These are phyloP conservation scores for Exophiala spinifera DNA, from an alignment of 2,329 filamentous ascomycete genomes.

Conservation along the genomic window DNA sequence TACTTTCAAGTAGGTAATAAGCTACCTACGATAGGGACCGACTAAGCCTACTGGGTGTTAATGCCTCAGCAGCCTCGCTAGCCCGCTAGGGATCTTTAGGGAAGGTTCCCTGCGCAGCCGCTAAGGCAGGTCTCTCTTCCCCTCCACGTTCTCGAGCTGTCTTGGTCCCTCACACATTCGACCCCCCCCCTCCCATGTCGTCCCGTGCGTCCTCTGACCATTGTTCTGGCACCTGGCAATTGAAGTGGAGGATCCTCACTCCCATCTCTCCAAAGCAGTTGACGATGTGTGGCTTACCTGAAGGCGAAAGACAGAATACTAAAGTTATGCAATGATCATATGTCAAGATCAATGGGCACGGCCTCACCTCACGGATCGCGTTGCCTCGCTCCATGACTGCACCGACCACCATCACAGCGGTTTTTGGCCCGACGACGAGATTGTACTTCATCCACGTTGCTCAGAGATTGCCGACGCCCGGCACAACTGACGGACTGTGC, in stretches of 20 bases:
- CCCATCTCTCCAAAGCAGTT: not conserved
- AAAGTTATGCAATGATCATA: not conserved
- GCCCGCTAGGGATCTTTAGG: too few relatives aligned
- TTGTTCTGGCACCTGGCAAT: not conserved
- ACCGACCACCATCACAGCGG: not conserved
- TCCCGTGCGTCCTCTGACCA: too few relatives aligned
- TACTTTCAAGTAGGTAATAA: too few relatives aligned
- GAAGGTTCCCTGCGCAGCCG: too few relatives aligned
- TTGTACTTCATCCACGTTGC: constrained; percentile 9
- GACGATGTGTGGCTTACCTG: not conserved
- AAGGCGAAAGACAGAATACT: not conserved
- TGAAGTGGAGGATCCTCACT: not conserved
- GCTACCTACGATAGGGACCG: too few relatives aligned
- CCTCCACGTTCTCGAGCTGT: too few relatives aligned
- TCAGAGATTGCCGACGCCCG: constrained; percentile 14
- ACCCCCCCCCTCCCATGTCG: too few relatives aligned
- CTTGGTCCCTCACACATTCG: too few relatives aligned
- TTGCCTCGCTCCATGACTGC: constrained; percentile 6
- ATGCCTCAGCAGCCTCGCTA: too few relatives aligned
- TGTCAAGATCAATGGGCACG: not conserved
- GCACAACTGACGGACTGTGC: constrained; percentile 12
- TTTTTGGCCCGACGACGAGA: constrained; percentile 2
- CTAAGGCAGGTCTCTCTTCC: too few relatives aligned
- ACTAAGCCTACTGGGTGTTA: too few relatives aligned
- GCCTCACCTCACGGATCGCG: not conserved